Percentiles rank a stretch among this genome's conserved stretches.
phyloP scores from a whole-genome alignment of 257 asterid genomes.

The Henckelia pumila region DNA sequence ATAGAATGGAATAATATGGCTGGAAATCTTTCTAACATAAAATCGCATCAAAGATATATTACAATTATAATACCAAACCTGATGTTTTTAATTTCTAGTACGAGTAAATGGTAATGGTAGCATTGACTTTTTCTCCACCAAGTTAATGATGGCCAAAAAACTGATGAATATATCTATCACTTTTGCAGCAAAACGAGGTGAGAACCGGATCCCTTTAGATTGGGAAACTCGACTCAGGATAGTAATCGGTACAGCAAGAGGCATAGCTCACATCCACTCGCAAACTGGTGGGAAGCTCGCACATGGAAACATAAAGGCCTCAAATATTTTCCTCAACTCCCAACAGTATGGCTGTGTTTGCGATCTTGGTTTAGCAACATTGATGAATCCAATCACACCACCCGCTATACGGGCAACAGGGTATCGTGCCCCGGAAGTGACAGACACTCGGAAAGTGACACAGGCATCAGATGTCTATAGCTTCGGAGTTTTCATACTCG shows the following conservation, averaged over 20 bases:
- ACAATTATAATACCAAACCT: no score
- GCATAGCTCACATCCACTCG: constrained; percentile 16
- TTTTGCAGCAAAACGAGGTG: constrained; percentile 16
- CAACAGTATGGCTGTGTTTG: constrained; percentile 16
- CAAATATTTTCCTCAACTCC: constrained; percentile 21
- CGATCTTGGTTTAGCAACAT: constrained; percentile 23
- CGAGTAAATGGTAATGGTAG: no score
- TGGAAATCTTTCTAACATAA: no score
- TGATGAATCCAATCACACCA: constrained; percentile 16
- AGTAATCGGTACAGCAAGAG: constrained; percentile 22
- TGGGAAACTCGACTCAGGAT: constrained; percentile 21
- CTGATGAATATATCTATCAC: background rate
- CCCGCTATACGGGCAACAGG: constrained; percentile 14
- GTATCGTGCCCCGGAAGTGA: constrained; percentile 21
- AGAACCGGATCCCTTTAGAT: constrained; percentile 17
- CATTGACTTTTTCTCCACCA: no score
- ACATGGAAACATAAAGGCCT: constrained; percentile 24
- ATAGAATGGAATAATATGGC: no score
- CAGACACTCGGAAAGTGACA: constrained; percentile 16
- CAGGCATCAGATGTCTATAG: constrained; percentile 25
- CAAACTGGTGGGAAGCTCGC: constrained; percentile 19
- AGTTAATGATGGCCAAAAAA: background rate
- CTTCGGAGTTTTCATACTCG: constrained; percentile 23
- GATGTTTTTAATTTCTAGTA: no score
- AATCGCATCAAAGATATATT: no score